Conservation (phyloP, 495 filamentous ascomycete species). For the Chaetomium tenue region DNA sequence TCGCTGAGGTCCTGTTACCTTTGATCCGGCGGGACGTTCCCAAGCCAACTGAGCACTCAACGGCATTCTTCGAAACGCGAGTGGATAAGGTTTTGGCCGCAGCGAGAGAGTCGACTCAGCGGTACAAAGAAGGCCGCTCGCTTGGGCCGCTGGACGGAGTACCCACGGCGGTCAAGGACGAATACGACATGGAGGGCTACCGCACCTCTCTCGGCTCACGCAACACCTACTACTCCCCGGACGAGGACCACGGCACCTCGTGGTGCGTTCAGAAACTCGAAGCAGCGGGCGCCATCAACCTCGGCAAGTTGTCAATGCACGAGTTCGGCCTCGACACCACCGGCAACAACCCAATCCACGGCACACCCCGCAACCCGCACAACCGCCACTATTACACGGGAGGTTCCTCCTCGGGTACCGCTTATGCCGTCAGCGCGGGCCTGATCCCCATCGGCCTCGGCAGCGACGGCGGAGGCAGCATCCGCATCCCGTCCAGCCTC, state of each 20-base stretch:
- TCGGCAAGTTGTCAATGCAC: constrained; percentile 84
- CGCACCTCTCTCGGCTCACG: constrained; percentile 60
- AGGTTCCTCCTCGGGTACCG: constrained; percentile 78
- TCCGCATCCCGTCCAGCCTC: constrained; percentile 73
- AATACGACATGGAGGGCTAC: constrained; percentile 73
- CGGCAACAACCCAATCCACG: constrained; percentile 77
- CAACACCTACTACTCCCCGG: constrained; percentile 41
- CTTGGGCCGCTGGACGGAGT: constrained; percentile 73
- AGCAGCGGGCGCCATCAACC: constrained; percentile 69
- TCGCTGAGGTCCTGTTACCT: constrained; percentile 64
- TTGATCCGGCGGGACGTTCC: constrained; percentile 61
- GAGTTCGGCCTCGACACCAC: constrained; percentile 77
- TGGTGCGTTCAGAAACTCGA: constrained; percentile 73
- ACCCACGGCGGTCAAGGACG: constrained; percentile 51
- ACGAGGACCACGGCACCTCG: constrained; percentile 47
- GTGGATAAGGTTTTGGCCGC: constrained; percentile 60
- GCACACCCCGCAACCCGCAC: constrained; percentile 77
- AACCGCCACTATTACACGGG: constrained; percentile 75
- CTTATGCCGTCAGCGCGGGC: constrained; percentile 68
- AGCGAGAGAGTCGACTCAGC: constrained; percentile 61
- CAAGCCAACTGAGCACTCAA: constrained; percentile 55
- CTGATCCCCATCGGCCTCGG: constrained; percentile 79
- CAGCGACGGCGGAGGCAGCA: constrained; percentile 77
- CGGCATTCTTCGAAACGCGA: constrained; percentile 63
- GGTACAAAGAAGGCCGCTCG: constrained; percentile 61